phyloP scores from a whole-genome alignment of 768 basidiomycete species.

The Phylloporus rhodoxanthus region DNA sequence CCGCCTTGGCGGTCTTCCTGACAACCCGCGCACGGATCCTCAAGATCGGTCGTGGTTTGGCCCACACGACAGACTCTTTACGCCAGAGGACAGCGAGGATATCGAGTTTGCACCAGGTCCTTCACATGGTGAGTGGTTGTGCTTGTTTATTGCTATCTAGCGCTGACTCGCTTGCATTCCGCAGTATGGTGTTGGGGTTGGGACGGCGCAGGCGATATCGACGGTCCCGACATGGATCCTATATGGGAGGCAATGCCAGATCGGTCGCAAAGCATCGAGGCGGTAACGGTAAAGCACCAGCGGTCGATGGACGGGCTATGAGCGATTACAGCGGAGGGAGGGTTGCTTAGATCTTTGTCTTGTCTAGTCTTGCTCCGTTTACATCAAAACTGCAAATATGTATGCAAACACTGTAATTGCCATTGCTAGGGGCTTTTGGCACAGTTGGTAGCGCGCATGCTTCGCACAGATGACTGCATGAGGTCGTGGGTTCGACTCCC shows the following conservation, averaged over 20 bases:
- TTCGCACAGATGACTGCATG: conserved; percentile 46
- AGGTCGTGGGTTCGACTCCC: conserved; percentile 57
- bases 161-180: background rate
- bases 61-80: conserved; percentile 92
- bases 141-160: background rate
- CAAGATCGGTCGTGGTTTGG: conserved; percentile 99
- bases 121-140: conserved; percentile 55
- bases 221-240: conserved; percentile 96
- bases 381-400: background rate
- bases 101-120: conserved; percentile 79
- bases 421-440: conserved; percentile 46
- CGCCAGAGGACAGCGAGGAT: conserved; percentile 75
- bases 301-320: conserved; percentile 33
- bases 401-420: too few species aligned
- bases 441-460: conserved; percentile 58
- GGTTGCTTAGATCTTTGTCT: conserved; percentile 14
- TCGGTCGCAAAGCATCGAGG: conserved; percentile 47
- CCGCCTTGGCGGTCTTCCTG: conserved; percentile 92
- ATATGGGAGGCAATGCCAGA: conserved; percentile 88
- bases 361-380: background rate
- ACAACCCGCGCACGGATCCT: conserved; percentile 93
- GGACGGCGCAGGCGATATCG: conserved; percentile 97
- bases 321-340: background rate
- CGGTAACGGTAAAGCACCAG: conserved; percentile 70
- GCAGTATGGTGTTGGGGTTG: conserved; percentile 99